These are phyloP conservation scores for Cercis canadensis DNA, from an alignment of 306 rosid species.

Conservation along the genomic window DNA sequence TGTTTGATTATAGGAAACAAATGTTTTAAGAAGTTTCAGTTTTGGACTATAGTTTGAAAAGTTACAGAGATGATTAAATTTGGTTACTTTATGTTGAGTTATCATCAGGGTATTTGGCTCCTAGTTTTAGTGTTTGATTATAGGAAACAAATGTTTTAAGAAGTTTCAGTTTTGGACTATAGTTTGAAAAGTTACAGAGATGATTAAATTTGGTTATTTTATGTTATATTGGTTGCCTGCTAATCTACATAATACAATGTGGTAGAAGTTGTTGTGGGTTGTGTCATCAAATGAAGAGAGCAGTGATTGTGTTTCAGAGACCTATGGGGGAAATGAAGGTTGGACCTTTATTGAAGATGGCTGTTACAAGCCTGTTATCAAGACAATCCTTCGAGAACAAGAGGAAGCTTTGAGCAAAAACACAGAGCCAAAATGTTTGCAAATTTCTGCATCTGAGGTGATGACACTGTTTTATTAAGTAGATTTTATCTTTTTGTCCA, in stretches of 20 bases:
- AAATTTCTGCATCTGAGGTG: neutral
- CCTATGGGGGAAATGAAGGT: constrained; percentile 7
- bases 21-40: neutral
- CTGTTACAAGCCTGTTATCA: neutral
- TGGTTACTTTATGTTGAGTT: no score
- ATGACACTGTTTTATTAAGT: neutral
- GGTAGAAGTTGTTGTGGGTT: no score
- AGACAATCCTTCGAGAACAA: neutral
- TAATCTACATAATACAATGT: no score
- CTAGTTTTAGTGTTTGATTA: no score
- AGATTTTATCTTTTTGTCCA: no score
- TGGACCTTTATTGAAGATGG: constrained; percentile 13
- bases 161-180: no score
- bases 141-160: neutral
- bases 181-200: neutral
- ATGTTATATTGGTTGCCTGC: no score
- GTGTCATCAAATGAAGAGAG: neutral
- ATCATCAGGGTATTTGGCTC: neutral
- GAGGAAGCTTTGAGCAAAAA: neutral
- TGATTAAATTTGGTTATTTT: no score
- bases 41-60: neutral
- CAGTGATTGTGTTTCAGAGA: neutral
- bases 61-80: no score
- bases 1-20: neutral
- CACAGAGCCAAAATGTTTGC: neutral